Base-by-base conservation (phyloP, 2,329 filamentous ascomycete species). In the Gremmenia infestans region DNA sequence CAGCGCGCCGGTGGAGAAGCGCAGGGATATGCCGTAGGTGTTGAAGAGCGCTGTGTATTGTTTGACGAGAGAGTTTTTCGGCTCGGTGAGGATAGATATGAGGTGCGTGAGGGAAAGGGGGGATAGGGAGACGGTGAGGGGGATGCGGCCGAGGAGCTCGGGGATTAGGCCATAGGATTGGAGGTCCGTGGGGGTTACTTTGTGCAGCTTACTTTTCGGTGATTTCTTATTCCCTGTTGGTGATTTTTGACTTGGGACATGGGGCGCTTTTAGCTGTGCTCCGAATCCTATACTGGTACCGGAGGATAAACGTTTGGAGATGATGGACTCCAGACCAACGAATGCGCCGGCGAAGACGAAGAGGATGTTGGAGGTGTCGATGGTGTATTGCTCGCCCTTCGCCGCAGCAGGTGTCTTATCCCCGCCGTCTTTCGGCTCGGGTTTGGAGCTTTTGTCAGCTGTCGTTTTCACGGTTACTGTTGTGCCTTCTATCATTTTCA, bases 281-380 rank as follows among this genome's bases (percentile, higher is more conserved):
- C 92, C 92, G 66, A 99, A 99, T 0, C 94, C 94, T 63, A 99
- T 93, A 3, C 89, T 88, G 0, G 82, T 81, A 11, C 85, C 84
- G 67, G 88, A 91, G 12, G 91, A 87, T 46, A 97, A 87, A n/a
- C 94, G 86, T 56, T 91, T 88, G 57, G 96, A 78, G 49, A 99
- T 83, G 36, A 88, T 81, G 70, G 95, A 96, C 67, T 97, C 90
- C 1, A 97, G 78, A 2, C 92, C 93, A 37, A 95, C 89, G 69
- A 99, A 99, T 17, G 94, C 94, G 17, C 94, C 94, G 12, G 92
- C 95, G 71, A 94, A 96, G 43, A 99, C 91, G 73, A 99, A 99
- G 28, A 99, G 81, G 57, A 99, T 97, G 65, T 97, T 97, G 62
- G 91, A 92, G 0, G 94, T 99, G 65, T 94, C 88, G 56, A 97